Evolutionary conservation across 257 asterid species (phyloP), one percentile per base, ranked within the genome.

Genomic region (Solanum chilense): DNA sequence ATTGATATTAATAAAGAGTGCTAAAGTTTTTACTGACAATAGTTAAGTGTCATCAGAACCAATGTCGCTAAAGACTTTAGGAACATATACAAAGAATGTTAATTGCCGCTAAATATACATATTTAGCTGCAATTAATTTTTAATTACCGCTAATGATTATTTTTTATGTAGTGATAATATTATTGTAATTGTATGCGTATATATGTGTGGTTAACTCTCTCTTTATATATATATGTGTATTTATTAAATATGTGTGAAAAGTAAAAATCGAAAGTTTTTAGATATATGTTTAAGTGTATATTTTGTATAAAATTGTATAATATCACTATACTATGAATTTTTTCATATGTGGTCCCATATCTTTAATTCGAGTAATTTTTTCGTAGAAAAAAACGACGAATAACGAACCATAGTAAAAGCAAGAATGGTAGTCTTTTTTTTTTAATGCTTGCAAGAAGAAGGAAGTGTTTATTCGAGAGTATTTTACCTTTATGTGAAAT

Each of bases 1-100:
- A 5, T 37, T 37, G 2, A 37, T 1, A 37, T 5, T 6, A 37
- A 37, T 37, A 37, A 37, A 37, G 1, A 37, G 7, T 37, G 39
- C 0, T 6, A 37, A 37, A 35, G 39, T 1, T 1, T 35, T 35
- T 35, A 35, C 39, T 0, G 0, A 0, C 7, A 5, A 1, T 1
- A 37, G 7, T 6, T 37, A 37, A 5, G 7, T 37, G 39, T 5
- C 7, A 37, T 37, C 0, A 6, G 7, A 37, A 37, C 0, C 39
- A 37, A 37, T 37, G 39, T 37, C 39, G 39, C 39, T 37, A 37
- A 37, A 37, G 1, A 37, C 39, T 37, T 37, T 5, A 37, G 39
- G 1, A 0, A 37, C 1, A 37, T 37, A 37, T 37, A 6, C 39
- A 37, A 37, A 37, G 1, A 37, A 2, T 37, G 39, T 37, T 37